A percentile compares a stretch with the other conserved stretches of the same genome.
phyloP scores from a whole-genome alignment of 2,329 filamentous ascomycete species.

The Colletotrichum sp. region DNA sequence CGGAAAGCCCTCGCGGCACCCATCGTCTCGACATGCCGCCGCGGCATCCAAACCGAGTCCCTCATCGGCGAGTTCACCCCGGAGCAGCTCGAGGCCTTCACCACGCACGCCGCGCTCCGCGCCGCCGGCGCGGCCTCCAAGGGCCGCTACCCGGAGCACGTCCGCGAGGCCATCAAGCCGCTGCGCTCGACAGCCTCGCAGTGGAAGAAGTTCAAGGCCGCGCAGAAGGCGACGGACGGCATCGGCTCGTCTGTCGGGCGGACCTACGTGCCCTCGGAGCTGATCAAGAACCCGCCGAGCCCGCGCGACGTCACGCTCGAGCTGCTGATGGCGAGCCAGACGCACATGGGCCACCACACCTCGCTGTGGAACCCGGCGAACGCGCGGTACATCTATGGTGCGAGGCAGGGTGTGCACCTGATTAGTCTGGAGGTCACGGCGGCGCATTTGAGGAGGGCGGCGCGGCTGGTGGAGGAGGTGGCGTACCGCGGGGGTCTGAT shows the following conservation, averaged over 20 bases:
- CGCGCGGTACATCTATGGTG: constrained; percentile 90
- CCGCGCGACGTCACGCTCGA: constrained; percentile 88
- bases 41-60: constrained; percentile 41
- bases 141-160: not conserved
- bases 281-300: constrained; percentile 74
- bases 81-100: constrained; percentile 25
- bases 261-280: constrained; percentile 68
- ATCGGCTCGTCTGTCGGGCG: constrained; percentile 54
- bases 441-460: constrained; percentile 87
- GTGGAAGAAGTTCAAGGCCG: not conserved
- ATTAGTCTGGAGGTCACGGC: constrained; percentile 91
- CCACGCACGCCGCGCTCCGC: constrained; percentile 21
- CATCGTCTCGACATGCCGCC: constrained; percentile 42
- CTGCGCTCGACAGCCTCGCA: not conserved
- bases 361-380: constrained; percentile 95
- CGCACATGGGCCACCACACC: constrained; percentile 88
- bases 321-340: constrained; percentile 85
- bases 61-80: constrained; percentile 27
- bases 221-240: constrained; percentile 1
- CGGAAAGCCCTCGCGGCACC: constrained; percentile 55
- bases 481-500: constrained; percentile 82
- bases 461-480: constrained; percentile 90
- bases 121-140: not conserved
- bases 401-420: constrained; percentile 88
- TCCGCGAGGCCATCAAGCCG: not conserved